phyloP scores from a whole-genome alignment of 352 stramenopile species.

The Phytophthora parvispora region DNA sequence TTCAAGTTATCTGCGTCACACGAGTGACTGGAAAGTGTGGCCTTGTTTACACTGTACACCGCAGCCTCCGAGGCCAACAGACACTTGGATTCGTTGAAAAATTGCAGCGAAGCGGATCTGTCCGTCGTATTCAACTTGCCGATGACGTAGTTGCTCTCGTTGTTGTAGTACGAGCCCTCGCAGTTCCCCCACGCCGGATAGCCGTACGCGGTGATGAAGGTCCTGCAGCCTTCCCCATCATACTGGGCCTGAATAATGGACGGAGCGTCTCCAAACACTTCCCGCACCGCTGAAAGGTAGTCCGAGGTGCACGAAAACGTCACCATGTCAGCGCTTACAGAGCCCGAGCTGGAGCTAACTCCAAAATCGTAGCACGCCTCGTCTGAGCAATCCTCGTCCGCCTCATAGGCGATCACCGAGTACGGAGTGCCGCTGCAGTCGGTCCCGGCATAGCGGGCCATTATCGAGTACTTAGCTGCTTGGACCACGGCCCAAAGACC shows the following conservation, averaged over 20 bases:
- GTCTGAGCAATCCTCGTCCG: not conserved
- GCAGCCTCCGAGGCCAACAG: constrained; percentile 7
- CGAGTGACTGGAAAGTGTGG: constrained; percentile 7
- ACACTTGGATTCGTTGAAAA: constrained; percentile 11
- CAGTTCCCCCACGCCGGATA: constrained; percentile 14
- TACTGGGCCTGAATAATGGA: constrained; percentile 19
- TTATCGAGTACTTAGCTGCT: not conserved
- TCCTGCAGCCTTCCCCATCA: constrained; percentile 4
- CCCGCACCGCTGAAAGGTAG: not conserved
- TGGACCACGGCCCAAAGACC: not conserved
- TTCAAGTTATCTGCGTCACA: constrained; percentile 15
- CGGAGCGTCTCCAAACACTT: constrained; percentile 8
- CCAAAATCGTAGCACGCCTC: not conserved
- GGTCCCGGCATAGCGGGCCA: not conserved
- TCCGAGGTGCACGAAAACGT: not conserved
- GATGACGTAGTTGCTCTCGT: constrained; percentile 20
- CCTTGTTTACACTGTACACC: not conserved
- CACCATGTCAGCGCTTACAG: not conserved
- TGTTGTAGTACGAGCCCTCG: constrained; percentile 16
- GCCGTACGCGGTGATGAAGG: not conserved
- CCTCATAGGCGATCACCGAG: not conserved
- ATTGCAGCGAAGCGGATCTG: constrained; percentile 17
- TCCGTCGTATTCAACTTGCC: constrained; percentile 15
- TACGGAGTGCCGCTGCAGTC: not conserved
- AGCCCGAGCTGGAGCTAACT: not conserved